A percentile compares a stretch with the other conserved stretches of the same genome.
These are phyloP conservation scores for Gossypium bickii DNA, from an alignment of 345 rosid genomes.

Conservation along the genomic window DNA sequence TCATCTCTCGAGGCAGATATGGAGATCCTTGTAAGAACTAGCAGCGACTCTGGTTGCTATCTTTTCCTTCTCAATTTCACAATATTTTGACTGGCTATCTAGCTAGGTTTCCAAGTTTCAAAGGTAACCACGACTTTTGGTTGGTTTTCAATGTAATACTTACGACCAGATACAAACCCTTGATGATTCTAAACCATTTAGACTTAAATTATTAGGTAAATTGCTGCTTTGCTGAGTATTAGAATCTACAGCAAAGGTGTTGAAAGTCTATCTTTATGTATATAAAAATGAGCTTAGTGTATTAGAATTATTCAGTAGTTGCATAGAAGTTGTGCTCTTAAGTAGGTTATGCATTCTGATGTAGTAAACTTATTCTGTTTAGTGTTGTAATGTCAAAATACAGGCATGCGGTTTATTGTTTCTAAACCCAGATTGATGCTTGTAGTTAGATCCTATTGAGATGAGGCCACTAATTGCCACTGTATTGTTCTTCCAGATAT, in stretches of 20 bases:
- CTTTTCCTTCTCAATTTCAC: background rate
- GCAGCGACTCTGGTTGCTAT: background rate
- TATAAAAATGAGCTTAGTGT: background rate
- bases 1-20: background rate
- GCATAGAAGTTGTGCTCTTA: background rate
- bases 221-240: background rate
- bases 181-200: background rate
- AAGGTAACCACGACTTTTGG: background rate
- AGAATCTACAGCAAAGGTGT: background rate
- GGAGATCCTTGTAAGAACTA: background rate
- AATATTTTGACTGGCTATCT: background rate
- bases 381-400: background rate
- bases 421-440: background rate
- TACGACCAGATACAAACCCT: background rate
- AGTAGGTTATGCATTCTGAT: background rate
- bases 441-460: background rate
- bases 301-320: background rate
- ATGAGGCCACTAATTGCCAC: conserved; percentile 6
- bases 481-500: conserved; percentile 53
- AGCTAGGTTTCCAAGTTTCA: background rate
- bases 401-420: background rate
- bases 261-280: background rate
- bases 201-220: background rate
- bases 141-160: background rate
- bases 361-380: background rate